Evolutionary conservation across 139 green algal species (phyloP).

Genomic region (Bryopsis sp.): DNA sequence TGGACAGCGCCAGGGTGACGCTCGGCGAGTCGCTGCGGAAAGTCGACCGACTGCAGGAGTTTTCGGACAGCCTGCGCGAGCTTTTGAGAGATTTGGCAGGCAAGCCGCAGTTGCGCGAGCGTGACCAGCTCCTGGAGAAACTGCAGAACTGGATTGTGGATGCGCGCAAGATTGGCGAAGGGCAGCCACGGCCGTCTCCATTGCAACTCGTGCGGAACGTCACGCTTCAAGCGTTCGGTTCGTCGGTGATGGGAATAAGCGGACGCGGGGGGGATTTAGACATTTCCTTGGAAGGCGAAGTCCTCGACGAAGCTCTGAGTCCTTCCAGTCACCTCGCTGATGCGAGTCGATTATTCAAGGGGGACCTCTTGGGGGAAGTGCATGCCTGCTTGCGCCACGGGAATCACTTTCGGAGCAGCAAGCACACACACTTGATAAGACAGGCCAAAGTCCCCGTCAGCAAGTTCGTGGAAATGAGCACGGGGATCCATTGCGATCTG

Average conservation of each 20-base stretch:
- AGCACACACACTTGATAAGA: conserved; percentile 18
- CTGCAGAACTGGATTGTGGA: conserved; percentile 17
- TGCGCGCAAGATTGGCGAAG: not conserved
- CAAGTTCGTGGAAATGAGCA: conserved; percentile 33
- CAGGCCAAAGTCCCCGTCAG: conserved; percentile 43
- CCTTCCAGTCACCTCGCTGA: not conserved
- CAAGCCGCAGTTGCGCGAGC: not conserved
- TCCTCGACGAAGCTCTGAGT: not conserved
- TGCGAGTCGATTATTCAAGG: not conserved
- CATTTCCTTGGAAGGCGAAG: conserved; percentile 9
- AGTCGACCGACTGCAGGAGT: not conserved
- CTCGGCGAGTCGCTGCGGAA: too few relatives aligned
- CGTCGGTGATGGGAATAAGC: conserved; percentile 12
- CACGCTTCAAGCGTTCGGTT: conserved; percentile 7
- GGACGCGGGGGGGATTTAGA: conserved; percentile 5
- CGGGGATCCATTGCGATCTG: conserved; percentile 23
- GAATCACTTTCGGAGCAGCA: not conserved
- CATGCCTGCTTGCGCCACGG: not conserved
- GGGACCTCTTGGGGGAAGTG: not conserved
- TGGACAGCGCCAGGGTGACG: too few relatives aligned
- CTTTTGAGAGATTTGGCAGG: conserved; percentile 11
- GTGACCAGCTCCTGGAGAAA: not conserved
- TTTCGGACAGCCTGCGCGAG: not conserved
- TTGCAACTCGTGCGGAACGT: not conserved
- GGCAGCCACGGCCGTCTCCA: not conserved